Evolutionary conservation across 2,329 filamentous ascomycete species (phyloP), one percentile per base, ranked within the genome.

Genomic region (Colletotrichum sp.): DNA sequence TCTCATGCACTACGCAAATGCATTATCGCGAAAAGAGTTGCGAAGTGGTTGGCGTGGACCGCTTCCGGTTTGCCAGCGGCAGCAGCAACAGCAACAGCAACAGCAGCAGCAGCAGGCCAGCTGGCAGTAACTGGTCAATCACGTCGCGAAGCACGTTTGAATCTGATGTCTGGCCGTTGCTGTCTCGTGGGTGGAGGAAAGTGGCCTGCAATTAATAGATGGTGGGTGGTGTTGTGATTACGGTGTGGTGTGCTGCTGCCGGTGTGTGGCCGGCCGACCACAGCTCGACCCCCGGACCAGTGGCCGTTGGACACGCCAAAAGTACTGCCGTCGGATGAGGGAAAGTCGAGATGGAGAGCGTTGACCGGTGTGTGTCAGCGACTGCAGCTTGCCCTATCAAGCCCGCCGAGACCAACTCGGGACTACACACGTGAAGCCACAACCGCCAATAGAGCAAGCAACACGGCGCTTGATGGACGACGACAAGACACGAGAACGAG

Each of bases 11-110:
- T 59, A 36, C 59, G 44, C 44, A 52, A 30, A 69, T 70, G 77
- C 77, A 78, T 70, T 66, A 26, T 63, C 34, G 32, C 60, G 18
- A 77, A 13, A 63, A 59, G 15, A n/a, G 63, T 39, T 62, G 24
- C 34, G 63, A 44, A 76, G 60, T 59, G 76, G 72, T 78, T 78
- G 77, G 77, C 55, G 44, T 65, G 62, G 55, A 76, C 64, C 21
- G 26, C 57, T 76, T 73, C 70, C 70, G 69, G 44, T 52, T 52
- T 52, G 26, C 34, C 49, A 34, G 52, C 55, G 21, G 55, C 55
- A 59, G 24, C 24, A 52, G 44, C 44, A 7, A 13, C n/a, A 49
- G 44, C 44, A 7, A 13, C n/a, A 49, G 44, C 6, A 21, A 21
- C 13, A 36, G 13, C 34, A 34, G 15, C 66, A 44, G 67, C 59